Percentiles rank a stretch among this genome's conserved stretches.
Evolutionary conservation across 2,329 filamentous ascomycete species (phyloP).

Genomic region (Aspergillaceae sp.): DNA sequence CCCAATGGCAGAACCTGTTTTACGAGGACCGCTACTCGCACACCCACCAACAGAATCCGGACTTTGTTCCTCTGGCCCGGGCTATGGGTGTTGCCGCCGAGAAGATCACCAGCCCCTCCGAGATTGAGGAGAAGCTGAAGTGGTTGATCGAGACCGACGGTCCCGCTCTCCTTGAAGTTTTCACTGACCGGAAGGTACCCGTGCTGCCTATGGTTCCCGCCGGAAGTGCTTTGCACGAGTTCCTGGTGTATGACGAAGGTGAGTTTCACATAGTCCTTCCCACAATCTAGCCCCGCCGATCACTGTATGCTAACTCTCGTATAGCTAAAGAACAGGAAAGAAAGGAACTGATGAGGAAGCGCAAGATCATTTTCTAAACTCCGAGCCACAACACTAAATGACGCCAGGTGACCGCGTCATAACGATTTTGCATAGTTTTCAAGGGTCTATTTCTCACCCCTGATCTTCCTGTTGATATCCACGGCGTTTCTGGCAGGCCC

Average conservation of each 20-base stretch:
- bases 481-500: slow-evolving; percentile 33
- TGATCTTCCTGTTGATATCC: slow-evolving; percentile 33
- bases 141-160: slow-evolving; percentile 87
- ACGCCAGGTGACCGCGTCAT: slow-evolving; percentile 10
- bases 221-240: slow-evolving; percentile 81
- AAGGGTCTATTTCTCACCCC: slow-evolving; percentile 14
- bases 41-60: slow-evolving; percentile 90
- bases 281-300: not conserved
- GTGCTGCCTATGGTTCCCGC: slow-evolving; percentile 97
- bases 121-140: slow-evolving; percentile 67
- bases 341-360: slow-evolving; percentile 57
- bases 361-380: slow-evolving; percentile 34
- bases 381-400: slow-evolving; percentile 6
- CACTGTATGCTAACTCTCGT: slow-evolving; percentile 16
- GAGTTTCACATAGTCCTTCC: slow-evolving; percentile 26
- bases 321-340: slow-evolving; percentile 60
- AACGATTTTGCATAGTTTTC: slow-evolving; percentile 12
- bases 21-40: slow-evolving; percentile 89
- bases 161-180: slow-evolving; percentile 85
- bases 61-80: slow-evolving; percentile 88
- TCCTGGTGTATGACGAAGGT: slow-evolving; percentile 78
- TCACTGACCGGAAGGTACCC: slow-evolving; percentile 70
- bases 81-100: slow-evolving; percentile 79
- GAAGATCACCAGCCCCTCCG: slow-evolving; percentile 63
- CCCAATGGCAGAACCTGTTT: slow-evolving; percentile 96